A percentile compares a stretch with the other conserved stretches of the same genome.
Conservation (phyloP, 768 basidiomycete species). For the Galerina marginata region DNA sequence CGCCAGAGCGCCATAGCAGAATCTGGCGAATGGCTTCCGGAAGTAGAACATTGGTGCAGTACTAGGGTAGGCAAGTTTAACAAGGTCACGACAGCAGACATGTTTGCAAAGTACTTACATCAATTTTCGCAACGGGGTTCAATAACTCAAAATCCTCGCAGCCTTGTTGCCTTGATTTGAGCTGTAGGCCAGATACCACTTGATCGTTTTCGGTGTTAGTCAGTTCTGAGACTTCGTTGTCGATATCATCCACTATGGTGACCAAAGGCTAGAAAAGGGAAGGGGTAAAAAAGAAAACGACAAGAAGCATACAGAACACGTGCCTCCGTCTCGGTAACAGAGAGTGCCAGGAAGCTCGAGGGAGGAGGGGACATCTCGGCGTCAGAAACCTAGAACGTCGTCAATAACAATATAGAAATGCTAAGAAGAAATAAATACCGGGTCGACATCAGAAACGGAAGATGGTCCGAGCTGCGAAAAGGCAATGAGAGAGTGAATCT, state of each 20-base stretch:
- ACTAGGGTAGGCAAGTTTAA: slow-evolving; percentile 43
- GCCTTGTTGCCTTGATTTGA: slow-evolving; percentile 17
- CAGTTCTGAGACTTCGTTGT: slow-evolving; percentile 12
- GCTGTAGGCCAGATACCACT: not conserved
- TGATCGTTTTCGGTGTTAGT: slow-evolving; percentile 4
- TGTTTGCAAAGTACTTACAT: slow-evolving; percentile 40
- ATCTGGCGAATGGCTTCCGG: slow-evolving; percentile 76
- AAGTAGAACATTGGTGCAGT: slow-evolving; percentile 73
- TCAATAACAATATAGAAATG: not conserved
- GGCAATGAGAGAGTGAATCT: not conserved
- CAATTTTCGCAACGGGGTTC: slow-evolving; percentile 50
- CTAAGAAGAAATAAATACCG: not conserved
- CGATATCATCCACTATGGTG: not conserved
- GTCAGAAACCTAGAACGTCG: not conserved
- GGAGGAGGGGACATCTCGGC: not conserved
- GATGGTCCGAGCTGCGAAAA: slow-evolving; percentile 10
- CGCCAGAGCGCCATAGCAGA: slow-evolving; percentile 71
- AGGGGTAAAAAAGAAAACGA: not conserved
- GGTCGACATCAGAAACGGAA: not conserved
- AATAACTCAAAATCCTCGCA: slow-evolving; percentile 26
- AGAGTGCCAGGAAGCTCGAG: not conserved
- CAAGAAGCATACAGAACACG: not conserved
- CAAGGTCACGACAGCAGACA: not conserved
- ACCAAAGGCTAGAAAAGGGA: slow-evolving; percentile 2
- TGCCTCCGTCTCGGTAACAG: slow-evolving; percentile 7